Percentiles rank a stretch among this genome's conserved stretches.
Evolutionary conservation across 2,329 filamentous ascomycete genomes (phyloP).

Genomic region (Cryphonectria naterciae): DNA sequence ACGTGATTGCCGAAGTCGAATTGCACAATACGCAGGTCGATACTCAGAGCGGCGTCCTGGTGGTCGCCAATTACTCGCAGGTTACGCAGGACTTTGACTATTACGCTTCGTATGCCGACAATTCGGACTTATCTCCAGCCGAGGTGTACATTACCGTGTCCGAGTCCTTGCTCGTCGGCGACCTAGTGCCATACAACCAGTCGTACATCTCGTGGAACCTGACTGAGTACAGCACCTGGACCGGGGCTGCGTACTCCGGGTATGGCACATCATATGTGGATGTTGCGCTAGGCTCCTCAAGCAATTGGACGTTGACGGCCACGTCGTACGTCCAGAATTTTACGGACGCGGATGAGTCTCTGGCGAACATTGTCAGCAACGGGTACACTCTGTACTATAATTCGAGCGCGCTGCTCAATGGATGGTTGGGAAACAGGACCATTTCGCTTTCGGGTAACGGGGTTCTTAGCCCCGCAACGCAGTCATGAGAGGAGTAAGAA

Average conservation of each 20-base stretch:
- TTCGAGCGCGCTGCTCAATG: constrained; percentile 22
- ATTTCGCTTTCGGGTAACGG: constrained; percentile 11
- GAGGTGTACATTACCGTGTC: constrained; percentile 34
- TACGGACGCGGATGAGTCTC: constrained; percentile 23
- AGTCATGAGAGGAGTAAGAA: background rate
- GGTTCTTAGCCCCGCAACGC: constrained; percentile 5
- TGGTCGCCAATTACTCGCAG: constrained; percentile 36
- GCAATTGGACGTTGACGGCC: constrained; percentile 32
- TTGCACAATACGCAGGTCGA: constrained; percentile 17
- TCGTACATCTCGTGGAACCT: constrained; percentile 31
- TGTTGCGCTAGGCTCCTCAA: constrained; percentile 28
- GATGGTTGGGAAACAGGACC: constrained; percentile 23
- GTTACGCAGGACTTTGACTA: constrained; percentile 41
- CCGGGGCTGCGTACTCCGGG: constrained; percentile 30
- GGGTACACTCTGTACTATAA: constrained; percentile 30
- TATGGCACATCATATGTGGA: constrained; percentile 18
- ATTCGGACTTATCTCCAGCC: constrained; percentile 35
- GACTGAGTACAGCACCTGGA: constrained; percentile 29
- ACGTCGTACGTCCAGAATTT: constrained; percentile 30
- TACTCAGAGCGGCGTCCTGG: constrained; percentile 33
- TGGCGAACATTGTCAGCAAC: constrained; percentile 28
- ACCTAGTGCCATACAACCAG: constrained; percentile 40
- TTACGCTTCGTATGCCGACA: constrained; percentile 38
- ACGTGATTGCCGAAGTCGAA: constrained; percentile 32
- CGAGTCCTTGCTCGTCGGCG: constrained; percentile 36